Percentiles rank a stretch among this genome's conserved stretches.
phyloP scores from a whole-genome alignment of 2,329 filamentous ascomycete species.

The Lasiodiplodia gonubiensis region DNA sequence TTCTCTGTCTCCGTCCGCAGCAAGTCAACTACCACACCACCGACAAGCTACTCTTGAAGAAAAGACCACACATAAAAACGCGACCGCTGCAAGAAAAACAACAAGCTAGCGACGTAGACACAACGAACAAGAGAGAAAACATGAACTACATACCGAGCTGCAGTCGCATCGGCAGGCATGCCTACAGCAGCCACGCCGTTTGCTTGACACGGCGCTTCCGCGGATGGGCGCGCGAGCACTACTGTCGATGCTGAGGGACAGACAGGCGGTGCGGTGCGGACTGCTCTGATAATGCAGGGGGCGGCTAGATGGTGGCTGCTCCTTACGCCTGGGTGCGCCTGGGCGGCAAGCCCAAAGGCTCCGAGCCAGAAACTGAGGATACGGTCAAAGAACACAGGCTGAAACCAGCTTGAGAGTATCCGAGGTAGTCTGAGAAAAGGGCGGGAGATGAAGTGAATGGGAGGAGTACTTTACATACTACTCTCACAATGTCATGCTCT shows the following conservation, averaged over 20 bases:
- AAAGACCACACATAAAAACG: background rate
- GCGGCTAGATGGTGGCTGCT: no score
- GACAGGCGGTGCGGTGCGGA: no score
- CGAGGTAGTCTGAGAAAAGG: background rate
- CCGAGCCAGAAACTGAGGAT: background rate
- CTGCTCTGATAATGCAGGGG: no score
- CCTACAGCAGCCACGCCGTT: background rate
- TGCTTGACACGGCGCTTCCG: background rate
- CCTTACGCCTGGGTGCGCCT: background rate
- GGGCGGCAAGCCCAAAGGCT: background rate
- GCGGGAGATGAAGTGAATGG: background rate
- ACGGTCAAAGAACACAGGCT: no score
- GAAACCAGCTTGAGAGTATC: no score
- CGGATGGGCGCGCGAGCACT: background rate
- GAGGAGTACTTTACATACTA: background rate
- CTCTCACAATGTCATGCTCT: background rate
- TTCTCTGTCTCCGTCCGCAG: background rate
- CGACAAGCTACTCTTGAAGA: background rate
- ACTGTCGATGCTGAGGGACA: background rate
- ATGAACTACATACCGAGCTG: background rate
- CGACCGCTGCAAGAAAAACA: background rate
- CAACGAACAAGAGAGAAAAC: background rate
- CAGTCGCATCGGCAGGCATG: background rate
- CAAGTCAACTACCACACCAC: background rate
- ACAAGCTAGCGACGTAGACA: background rate